Conservation (phyloP, 257 asterid genomes). For the Lavandula angustifolia region DNA sequence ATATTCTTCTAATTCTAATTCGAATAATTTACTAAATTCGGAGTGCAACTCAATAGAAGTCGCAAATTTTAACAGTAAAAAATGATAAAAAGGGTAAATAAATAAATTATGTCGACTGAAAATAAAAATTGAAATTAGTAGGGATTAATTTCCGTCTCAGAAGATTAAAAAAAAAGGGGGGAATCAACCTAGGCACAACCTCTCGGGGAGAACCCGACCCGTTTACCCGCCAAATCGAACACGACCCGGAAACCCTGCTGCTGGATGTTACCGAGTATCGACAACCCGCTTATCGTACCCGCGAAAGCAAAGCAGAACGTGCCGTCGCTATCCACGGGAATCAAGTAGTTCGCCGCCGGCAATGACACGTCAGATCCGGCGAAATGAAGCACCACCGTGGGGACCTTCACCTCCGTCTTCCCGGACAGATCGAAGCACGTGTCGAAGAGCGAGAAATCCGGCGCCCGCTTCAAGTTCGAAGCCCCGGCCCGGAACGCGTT, state of each 20-base stretch:
- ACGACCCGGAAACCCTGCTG: slow-evolving; percentile 74
- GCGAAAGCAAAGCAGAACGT: slow-evolving; percentile 91
- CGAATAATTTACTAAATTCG: too few relatives aligned
- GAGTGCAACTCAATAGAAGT: too few relatives aligned
- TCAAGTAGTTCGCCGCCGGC: slow-evolving; percentile 83
- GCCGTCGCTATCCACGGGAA: slow-evolving; percentile 71
- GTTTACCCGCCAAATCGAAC: slow-evolving; percentile 47
- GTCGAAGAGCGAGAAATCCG: slow-evolving; percentile 74
- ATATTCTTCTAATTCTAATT: too few relatives aligned
- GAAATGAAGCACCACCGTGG: slow-evolving; percentile 82
- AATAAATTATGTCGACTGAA: neutral
- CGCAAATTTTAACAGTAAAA: too few relatives aligned
- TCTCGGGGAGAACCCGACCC: slow-evolving; percentile 57
- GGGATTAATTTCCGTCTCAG: neutral
- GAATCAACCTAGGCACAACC: slow-evolving; percentile 37
- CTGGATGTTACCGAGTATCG: slow-evolving; percentile 62
- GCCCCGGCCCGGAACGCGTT: slow-evolving; percentile 71
- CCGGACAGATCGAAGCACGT: slow-evolving; percentile 87
- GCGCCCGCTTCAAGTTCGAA: slow-evolving; percentile 43
- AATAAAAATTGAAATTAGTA: slow-evolving; percentile 1
- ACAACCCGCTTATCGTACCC: slow-evolving; percentile 68
- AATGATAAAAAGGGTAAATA: too few relatives aligned
- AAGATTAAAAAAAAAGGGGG: neutral
- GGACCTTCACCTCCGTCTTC: slow-evolving; percentile 79
- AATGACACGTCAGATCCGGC: slow-evolving; percentile 77